phyloP scores from a whole-genome alignment of 2,329 filamentous ascomycete species.

The Sarocladium kiliense region DNA sequence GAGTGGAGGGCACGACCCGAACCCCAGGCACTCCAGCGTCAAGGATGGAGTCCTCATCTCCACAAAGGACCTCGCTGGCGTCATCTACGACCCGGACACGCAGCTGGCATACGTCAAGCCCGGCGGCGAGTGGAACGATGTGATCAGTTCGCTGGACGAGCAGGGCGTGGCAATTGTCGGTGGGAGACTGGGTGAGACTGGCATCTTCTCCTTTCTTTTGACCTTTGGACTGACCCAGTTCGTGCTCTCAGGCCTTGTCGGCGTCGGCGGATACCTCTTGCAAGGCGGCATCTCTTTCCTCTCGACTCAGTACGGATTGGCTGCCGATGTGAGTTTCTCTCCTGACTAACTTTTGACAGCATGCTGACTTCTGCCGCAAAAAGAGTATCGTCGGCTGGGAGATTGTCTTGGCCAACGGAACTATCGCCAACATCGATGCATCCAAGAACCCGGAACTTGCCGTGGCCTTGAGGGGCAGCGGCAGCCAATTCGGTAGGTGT shows the following conservation, averaged over 20 bases:
- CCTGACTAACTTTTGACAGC: neutral
- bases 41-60: slow-evolving; percentile 31
- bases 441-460: slow-evolving; percentile 18
- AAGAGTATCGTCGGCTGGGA: slow-evolving; percentile 21
- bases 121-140: slow-evolving; percentile 34
- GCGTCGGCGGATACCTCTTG: slow-evolving; percentile 21
- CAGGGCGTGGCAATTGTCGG: slow-evolving; percentile 28
- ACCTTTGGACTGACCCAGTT: no score
- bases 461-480: slow-evolving; percentile 22
- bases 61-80: slow-evolving; percentile 26
- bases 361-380: neutral
- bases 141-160: slow-evolving; percentile 26
- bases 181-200: slow-evolving; percentile 19
- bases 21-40: slow-evolving; percentile 26
- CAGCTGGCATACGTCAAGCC: slow-evolving; percentile 30
- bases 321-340: slow-evolving; percentile 20
- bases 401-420: slow-evolving; percentile 19
- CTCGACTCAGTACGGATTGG: slow-evolving; percentile 21
- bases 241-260: slow-evolving; percentile 22
- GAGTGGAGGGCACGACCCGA: slow-evolving; percentile 34
- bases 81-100: slow-evolving; percentile 26
- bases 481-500: slow-evolving; percentile 22
- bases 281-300: slow-evolving; percentile 25
- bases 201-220: neutral
- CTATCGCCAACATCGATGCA: slow-evolving; percentile 20